These are phyloP conservation scores for Sarcocystis neurona DNA, from an alignment of 169 alveolate genomes.

Conservation along the genomic window DNA sequence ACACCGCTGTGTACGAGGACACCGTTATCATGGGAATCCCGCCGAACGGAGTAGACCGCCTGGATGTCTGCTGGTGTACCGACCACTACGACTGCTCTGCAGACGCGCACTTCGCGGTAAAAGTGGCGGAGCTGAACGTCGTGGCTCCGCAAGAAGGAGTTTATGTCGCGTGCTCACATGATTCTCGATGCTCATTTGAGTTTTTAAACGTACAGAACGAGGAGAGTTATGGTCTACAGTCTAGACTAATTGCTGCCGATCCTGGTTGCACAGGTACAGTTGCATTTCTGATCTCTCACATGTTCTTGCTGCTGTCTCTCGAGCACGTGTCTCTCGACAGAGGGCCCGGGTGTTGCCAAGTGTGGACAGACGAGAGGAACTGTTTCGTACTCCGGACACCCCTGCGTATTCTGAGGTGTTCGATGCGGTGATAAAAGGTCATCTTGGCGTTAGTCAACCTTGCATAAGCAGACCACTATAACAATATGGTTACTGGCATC, in stretches of 20 bases:
- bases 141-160: constrained; percentile 39
- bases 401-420: neutral
- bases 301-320: neutral
- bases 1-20: neutral
- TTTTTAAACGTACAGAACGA: constrained; percentile 11
- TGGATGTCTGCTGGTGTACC: constrained; percentile 58
- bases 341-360: neutral
- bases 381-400: neutral
- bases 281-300: neutral
- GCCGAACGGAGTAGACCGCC: neutral
- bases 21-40: neutral
- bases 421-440: neutral
- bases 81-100: neutral
- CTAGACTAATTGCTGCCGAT: constrained; percentile 13
- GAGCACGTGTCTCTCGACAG: neutral
- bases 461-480: too few relatives aligned
- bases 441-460: neutral
- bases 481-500: too few relatives aligned
- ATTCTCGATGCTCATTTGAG: constrained; percentile 29
- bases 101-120: constrained; percentile 15
- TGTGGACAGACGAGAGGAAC: neutral
- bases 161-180: constrained; percentile 42
- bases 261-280: constrained; percentile 37
- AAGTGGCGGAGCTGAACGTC: neutral
- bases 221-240: neutral